A percentile compares a stretch with the other conserved stretches of the same genome.
phyloP scores from a whole-genome alignment of 78 protist species.

The Capsaspora owczarzaki region DNA sequence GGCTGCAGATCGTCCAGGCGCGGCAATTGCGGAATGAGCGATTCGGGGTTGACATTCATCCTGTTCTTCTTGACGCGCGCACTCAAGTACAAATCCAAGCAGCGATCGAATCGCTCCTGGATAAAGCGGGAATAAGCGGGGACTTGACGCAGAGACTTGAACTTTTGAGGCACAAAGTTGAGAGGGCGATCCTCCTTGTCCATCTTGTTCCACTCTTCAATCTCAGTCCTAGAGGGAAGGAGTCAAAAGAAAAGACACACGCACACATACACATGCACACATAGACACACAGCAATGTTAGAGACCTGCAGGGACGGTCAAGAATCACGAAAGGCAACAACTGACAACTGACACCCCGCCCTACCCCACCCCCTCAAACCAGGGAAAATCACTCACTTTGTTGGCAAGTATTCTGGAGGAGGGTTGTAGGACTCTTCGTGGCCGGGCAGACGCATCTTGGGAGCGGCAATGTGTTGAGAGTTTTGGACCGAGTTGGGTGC shows the following conservation, averaged over 20 bases:
- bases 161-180: slow-evolving; percentile 62
- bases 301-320: no score
- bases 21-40: slow-evolving; percentile 83
- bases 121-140: slow-evolving; percentile 64
- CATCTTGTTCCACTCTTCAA: slow-evolving; percentile 42
- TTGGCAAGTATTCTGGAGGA: slow-evolving; percentile 84
- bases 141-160: slow-evolving; percentile 62
- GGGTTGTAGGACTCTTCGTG: slow-evolving; percentile 89
- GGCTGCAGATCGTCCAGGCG: slow-evolving; percentile 87
- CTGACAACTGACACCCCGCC: no score
- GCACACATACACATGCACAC: no score
- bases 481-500: no score
- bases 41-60: slow-evolving; percentile 39
- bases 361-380: no score
- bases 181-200: slow-evolving; percentile 36
- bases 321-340: no score
- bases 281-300: no score
- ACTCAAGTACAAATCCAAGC: slow-evolving; percentile 89
- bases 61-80: slow-evolving; percentile 51
- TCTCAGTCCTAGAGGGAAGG: no score
- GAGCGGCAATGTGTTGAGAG: slow-evolving; percentile 49
- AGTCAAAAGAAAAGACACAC: no score
- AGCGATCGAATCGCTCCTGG: slow-evolving; percentile 89
- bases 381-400: no score
- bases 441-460: slow-evolving; percentile 46